Percentiles rank a stretch among this genome's conserved stretches.
Conservation (phyloP, 192 early-diverging fungal species). For the Spizellomyces sp. region DNA sequence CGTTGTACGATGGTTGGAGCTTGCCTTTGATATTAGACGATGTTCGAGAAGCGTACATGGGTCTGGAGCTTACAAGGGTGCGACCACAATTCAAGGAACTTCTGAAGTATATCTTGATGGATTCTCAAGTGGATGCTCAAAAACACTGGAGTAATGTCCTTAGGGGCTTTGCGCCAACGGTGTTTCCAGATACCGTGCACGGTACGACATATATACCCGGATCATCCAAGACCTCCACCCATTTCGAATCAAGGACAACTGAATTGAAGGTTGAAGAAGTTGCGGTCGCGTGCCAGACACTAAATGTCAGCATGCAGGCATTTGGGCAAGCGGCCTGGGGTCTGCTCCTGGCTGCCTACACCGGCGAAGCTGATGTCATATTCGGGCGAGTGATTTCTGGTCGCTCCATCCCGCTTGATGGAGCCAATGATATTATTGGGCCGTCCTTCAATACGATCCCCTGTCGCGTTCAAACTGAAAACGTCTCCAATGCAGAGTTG, state of each 20-base stretch:
- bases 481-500: conserved; percentile 3
- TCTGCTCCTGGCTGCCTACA: conserved; percentile 13
- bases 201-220: neutral
- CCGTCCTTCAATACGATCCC: conserved; percentile 34
- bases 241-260: neutral
- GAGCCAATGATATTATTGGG: conserved; percentile 19
- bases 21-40: conserved; percentile 34
- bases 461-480: conserved; percentile 4
- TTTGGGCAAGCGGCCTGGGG: conserved; percentile 26
- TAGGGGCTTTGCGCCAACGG: neutral
- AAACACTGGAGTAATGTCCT: conserved; percentile 12
- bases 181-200: conserved; percentile 8
- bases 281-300: neutral
- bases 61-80: too few relatives aligned
- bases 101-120: conserved; percentile 5
- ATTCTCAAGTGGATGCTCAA: neutral
- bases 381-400: conserved; percentile 34
- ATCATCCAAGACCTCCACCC: neutral
- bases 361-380: conserved; percentile 18
- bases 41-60: conserved; percentile 10
- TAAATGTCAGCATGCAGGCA: conserved; percentile 11
- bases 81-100: conserved; percentile 13
- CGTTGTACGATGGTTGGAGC: conserved; percentile 42
- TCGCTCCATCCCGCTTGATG: conserved; percentile 17
- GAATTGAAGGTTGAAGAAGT: neutral